Conservation (phyloP, 352 stramenopile species). For the Pythium dissimile region DNA sequence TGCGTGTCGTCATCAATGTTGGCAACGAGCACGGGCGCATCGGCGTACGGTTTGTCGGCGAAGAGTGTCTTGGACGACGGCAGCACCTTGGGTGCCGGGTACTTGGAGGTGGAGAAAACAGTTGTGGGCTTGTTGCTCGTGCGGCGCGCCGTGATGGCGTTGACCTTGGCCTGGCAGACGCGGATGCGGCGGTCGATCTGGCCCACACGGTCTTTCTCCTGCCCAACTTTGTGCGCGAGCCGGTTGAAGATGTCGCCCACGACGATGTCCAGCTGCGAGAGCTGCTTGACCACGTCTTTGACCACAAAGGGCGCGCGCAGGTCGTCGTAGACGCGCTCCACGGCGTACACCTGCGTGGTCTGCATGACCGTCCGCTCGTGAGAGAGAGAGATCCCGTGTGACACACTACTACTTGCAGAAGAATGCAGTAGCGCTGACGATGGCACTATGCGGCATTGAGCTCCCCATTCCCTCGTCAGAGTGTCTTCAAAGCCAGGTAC, state of each 20-base stretch:
- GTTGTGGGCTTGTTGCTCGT: conserved; percentile 85
- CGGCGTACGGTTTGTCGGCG: conserved; percentile 79
- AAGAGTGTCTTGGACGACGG: conserved; percentile 75
- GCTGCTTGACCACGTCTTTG: conserved; percentile 83
- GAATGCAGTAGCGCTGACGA: conserved; percentile 8
- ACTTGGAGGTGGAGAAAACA: conserved; percentile 88
- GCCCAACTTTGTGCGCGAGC: conserved; percentile 65
- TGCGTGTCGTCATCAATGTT: conserved; percentile 78
- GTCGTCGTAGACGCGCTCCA: conserved; percentile 87
- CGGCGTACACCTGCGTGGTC: conserved; percentile 82
- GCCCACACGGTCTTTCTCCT: conserved; percentile 78
- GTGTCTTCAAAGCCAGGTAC: conserved; percentile 14
- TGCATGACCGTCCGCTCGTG: conserved; percentile 43
- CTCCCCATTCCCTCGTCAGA: conserved; percentile 4
- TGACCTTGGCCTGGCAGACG: conserved; percentile 83
- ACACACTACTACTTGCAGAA: conserved; percentile 2
- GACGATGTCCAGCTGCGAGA: conserved; percentile 77
- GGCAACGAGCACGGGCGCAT: conserved; percentile 60
- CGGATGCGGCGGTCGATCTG: conserved; percentile 70
- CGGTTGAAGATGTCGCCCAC: conserved; percentile 86
- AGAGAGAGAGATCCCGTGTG: neutral
- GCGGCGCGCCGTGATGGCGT: conserved; percentile 72
- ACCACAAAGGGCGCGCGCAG: conserved; percentile 79
- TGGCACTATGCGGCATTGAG: neutral
- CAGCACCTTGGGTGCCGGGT: conserved; percentile 70